Percentiles rank a stretch among this genome's conserved stretches.
Evolutionary conservation across 768 basidiomycete genomes (phyloP).

Genomic region (Tremella mesenterica): DNA sequence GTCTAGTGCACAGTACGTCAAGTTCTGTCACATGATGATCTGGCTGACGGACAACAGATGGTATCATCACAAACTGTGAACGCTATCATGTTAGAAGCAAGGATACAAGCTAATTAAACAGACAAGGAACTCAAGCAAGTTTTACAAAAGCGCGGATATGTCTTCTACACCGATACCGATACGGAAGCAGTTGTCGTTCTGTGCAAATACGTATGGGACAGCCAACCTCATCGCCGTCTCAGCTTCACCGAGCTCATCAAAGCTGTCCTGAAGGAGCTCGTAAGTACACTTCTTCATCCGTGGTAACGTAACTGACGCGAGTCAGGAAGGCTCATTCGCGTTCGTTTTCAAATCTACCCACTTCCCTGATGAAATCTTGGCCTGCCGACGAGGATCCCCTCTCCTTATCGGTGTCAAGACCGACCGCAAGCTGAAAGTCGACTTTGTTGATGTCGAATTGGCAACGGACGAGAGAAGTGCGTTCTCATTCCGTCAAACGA

Average conservation of each 20-base stretch:
- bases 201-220: constrained; percentile 91
- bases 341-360: constrained; percentile 97
- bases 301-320: background rate
- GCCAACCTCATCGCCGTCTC: constrained; percentile 72
- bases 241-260: constrained; percentile 89
- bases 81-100: background rate
- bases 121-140: constrained; percentile 74
- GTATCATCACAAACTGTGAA: constrained; percentile 87
- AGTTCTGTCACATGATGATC: background rate
- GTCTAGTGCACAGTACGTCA: constrained; percentile 69
- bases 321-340: constrained; percentile 85
- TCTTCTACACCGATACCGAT: constrained; percentile 90
- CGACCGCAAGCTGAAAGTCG: constrained; percentile 98
- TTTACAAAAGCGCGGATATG: constrained; percentile 89
- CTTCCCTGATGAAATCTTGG: constrained; percentile 92
- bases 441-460: constrained; percentile 98
- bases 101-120: constrained; percentile 12
- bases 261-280: constrained; percentile 86
- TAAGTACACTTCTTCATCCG: constrained; percentile 21
- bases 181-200: constrained; percentile 96
- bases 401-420: constrained; percentile 97
- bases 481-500: constrained; percentile 1
- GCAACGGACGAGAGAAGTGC: constrained; percentile 52
- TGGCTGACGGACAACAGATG: constrained; percentile 49
- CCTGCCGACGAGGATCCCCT: constrained; percentile 92